Conservation (phyloP, 495 filamentous ascomycete genomes). For the Neurospora sp. region DNA sequence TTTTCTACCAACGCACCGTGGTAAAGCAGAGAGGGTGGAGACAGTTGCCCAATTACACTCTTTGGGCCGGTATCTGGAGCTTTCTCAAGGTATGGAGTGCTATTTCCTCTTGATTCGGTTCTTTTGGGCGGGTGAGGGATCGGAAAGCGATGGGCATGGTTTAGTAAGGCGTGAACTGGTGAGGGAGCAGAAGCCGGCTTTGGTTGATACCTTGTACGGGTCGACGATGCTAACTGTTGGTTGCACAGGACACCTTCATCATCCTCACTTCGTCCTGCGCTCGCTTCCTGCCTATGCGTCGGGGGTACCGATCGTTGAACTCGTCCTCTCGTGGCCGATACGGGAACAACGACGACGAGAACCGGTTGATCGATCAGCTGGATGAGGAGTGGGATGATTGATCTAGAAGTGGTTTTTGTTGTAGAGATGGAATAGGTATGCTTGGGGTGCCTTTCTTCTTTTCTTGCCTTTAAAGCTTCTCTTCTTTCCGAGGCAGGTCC, state of each 20-base stretch:
- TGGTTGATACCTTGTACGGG: neutral
- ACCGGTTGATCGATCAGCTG: constrained; percentile 87
- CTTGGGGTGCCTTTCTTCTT: neutral
- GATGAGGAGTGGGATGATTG: constrained; percentile 81
- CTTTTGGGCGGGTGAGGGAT: neutral
- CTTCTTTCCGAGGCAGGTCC: neutral
- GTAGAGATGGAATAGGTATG: neutral
- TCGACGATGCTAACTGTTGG: constrained; percentile 3
- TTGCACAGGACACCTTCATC: constrained; percentile 63
- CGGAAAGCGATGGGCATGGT: neutral
- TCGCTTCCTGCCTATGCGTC: constrained; percentile 49
- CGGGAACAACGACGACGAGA: constrained; percentile 67
- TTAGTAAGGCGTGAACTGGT: neutral
- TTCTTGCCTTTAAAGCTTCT: neutral
- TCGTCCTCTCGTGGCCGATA: constrained; percentile 36
- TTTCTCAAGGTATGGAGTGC: constrained; percentile 58
- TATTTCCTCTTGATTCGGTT: neutral
- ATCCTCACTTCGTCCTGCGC: constrained; percentile 70
- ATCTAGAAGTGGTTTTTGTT: neutral
- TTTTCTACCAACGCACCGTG: constrained; percentile 91
- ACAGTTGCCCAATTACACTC: constrained; percentile 85
- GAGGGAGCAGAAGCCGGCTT: neutral
- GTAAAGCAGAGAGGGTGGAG: constrained; percentile 92
- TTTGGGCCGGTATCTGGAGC: constrained; percentile 82
- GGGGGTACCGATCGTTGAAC: constrained; percentile 53